A percentile compares a stretch with the other conserved stretches of the same genome.
Evolutionary conservation across 345 rosid genomes (phyloP).

Genomic region (Populus euphratica): DNA sequence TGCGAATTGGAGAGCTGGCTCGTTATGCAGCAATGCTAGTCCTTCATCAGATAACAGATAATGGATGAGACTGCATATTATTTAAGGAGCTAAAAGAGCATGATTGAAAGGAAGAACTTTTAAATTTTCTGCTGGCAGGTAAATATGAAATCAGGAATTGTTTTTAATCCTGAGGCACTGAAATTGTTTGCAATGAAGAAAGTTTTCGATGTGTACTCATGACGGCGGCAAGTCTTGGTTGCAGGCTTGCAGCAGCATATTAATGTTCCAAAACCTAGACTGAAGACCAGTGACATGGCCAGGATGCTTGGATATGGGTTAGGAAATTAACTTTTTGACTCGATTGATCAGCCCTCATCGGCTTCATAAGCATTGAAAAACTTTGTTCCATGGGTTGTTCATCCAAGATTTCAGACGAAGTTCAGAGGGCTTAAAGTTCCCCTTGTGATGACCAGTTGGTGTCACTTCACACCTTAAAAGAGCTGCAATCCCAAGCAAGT

Average conservation of each 20-base stretch:
- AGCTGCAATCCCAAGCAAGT: background rate
- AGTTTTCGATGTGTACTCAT: slow-evolving; percentile 54
- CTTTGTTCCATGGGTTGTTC: background rate
- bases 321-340: slow-evolving; percentile 65
- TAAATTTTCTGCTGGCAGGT: slow-evolving; percentile 40
- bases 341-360: slow-evolving; percentile 36
- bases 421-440: too few relatives aligned
- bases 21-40: slow-evolving; percentile 82
- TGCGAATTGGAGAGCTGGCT: slow-evolving; percentile 93
- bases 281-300: slow-evolving; percentile 80
- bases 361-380: background rate
- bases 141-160: slow-evolving; percentile 82
- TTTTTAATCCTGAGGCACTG: slow-evolving; percentile 83
- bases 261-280: slow-evolving; percentile 54
- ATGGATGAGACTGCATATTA: background rate
- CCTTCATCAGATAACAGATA: slow-evolving; percentile 67
- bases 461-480: background rate
- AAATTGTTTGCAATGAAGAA: slow-evolving; percentile 76
- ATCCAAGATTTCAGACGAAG: background rate
- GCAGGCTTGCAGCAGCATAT: slow-evolving; percentile 39
- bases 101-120: background rate
- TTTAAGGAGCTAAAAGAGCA: background rate
- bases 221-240: slow-evolving; percentile 26
- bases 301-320: slow-evolving; percentile 87
- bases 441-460: background rate